Base-by-base conservation (phyloP, 2,329 filamentous ascomycete genomes). In the Hypoxylon sp. region DNA sequence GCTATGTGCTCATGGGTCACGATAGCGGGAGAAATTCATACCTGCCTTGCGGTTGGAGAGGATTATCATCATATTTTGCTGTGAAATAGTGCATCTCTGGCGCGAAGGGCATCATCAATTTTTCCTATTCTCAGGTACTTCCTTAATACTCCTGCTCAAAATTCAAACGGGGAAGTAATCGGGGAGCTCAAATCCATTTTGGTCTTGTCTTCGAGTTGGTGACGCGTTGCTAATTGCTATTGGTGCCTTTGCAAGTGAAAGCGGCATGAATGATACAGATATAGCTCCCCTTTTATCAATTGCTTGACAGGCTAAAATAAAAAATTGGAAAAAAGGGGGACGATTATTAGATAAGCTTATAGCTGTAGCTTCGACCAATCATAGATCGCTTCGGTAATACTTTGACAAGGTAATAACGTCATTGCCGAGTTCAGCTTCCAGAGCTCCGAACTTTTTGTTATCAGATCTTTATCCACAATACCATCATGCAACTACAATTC, bases 1-100 rank as follows among this genome's bases (percentile, higher is more conserved):
- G 64, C 70, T 68, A 74, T 72, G 72, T 69, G 71, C 69, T 74
- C 72, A 74, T 69, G 72, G 72, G 61, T 72, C 64, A 73, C 63
- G 73, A 73, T 64, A 71, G 66, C 68, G 68, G 67, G 65, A 68
- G 67, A 70, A 64, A 45, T 67, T 68, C 60, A 67, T 64, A 67
- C 50, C 61, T 62, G 53, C 56, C 45, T 68, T 65, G 19, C 10
- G 52, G 56, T 67, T 59, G 66, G 68, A 69, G 65, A 71, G 52
- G 56, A 64, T 66, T 58, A 64, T 43, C 62, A 57, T 60, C 58
- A 66, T 61, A 55, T 64, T 64, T 70, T 65, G 41, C 53, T 71
- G 63, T 66, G 62, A 65, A 71, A 69, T 67, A 69, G 56, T 69
- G 68, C 66, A 67, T 71, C 62, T 71, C 57, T 65, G 68, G 65